phyloP scores from a whole-genome alignment of 1,284 basidiomycete species.

The Rhizoctonia solani region DNA sequence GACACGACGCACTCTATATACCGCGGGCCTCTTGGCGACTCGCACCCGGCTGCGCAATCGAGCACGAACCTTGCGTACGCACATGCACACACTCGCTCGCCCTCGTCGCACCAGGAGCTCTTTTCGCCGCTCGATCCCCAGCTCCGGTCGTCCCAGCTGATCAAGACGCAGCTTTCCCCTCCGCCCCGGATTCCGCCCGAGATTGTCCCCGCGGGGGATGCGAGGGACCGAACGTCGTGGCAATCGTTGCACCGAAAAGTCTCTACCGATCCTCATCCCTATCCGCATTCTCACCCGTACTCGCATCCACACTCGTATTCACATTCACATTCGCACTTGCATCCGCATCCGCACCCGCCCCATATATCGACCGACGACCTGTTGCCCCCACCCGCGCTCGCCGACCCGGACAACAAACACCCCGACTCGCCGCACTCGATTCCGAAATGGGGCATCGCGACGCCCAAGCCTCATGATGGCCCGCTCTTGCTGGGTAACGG shows the following conservation, averaged over 20 bases:
- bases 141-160: constrained; percentile 14
- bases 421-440: constrained; percentile 31
- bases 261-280: not conserved
- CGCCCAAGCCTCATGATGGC: not conserved
- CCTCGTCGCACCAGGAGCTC: not conserved
- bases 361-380: constrained; percentile 15
- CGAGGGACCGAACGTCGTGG: too few relatives aligned
- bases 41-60: too few relatives aligned
- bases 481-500: constrained; percentile 21
- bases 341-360: too few relatives aligned
- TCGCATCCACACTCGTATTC: too few relatives aligned
- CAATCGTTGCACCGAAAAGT: constrained; percentile 1
- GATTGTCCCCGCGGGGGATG: too few relatives aligned
- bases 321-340: too few relatives aligned
- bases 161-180: constrained; percentile 15
- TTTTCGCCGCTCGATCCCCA: constrained; percentile 10
- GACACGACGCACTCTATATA: not conserved
- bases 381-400: constrained; percentile 4
- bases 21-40: too few relatives aligned
- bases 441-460: constrained; percentile 31
- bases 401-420: not conserved
- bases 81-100: too few relatives aligned
- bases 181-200: constrained; percentile 25
- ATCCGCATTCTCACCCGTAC: not conserved
- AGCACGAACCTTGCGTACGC: too few relatives aligned